Base-by-base conservation (phyloP, 139 green algal genomes). In the Ostreobium quekettii region DNA sequence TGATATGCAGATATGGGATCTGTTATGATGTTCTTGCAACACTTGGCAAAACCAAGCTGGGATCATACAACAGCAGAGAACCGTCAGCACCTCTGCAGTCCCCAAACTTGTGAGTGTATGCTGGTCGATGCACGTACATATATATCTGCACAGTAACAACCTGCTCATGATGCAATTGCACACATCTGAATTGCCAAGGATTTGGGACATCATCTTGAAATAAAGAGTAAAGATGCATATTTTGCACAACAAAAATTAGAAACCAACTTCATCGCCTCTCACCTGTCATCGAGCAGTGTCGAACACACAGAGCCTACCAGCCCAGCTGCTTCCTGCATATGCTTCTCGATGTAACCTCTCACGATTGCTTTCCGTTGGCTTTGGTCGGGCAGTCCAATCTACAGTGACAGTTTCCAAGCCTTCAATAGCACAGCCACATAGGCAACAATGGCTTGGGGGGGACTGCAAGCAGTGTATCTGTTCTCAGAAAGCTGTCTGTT, bases 321-420 rank as follows among this genome's bases (percentile, higher is more conserved):
- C 32, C 36, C 61, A 35, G 53, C 28, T 53, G 42, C 28, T 24
- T 68, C 61, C 35, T n/a, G 24, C 8, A 56, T 36, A 53, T 68
- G 61, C 35, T 68, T 68, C 4, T 15, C 5, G 6, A 68, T 15
- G 42, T 68, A 68, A 15, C 61, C 61, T 31, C 8, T 11, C 3
- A 68, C 4, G 31, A 68, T 68, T 24, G 3, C 7, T 24, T 36
- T 7, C n/a, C 61, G 30, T 56, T 68, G 61, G 31, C 36, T n/a
- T n/a, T 57, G 11, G 8, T 53, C 35, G 8, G 61, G 61, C 61
- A 68, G 42, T 7, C 37, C 37, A 56, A 68, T 68, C 61, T 68
- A 26, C n/a, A n/a, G n/a, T n/a, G n/a, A n/a, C 35, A 68, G 5
- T 5, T 57, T 33, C 11, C 11, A 53, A 53, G 19, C 42, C 42